A percentile compares a stretch with the other conserved stretches of the same genome.
Conservation (phyloP, 805 yeast species). For the Kodamaea nitidulidarum region DNA sequence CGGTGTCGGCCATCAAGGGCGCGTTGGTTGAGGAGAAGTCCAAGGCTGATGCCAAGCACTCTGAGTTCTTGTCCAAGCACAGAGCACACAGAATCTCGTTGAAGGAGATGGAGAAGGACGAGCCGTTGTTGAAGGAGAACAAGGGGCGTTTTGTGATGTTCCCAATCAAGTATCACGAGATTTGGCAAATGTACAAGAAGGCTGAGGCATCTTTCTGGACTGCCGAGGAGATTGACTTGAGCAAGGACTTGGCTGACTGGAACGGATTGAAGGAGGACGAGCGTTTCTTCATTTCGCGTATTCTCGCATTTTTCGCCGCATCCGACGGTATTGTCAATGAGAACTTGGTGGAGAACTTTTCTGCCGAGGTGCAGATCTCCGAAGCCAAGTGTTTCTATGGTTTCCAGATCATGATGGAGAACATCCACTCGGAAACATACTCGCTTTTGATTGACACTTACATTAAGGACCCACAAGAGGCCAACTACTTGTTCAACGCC, state of each 20-base stretch:
- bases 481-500: conserved; percentile 88
- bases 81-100: conserved; percentile 68
- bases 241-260: conserved; percentile 93
- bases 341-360: conserved; percentile 93
- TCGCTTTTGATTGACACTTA: conserved; percentile 91
- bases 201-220: conserved; percentile 99
- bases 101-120: conserved; percentile 76
- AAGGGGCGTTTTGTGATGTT: conserved; percentile 84
- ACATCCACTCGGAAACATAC: conserved; percentile 96
- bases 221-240: conserved; percentile 95
- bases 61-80: conserved; percentile 56
- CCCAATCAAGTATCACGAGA: conserved; percentile 95
- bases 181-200: conserved; percentile 98
- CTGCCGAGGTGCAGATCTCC: conserved; percentile 94
- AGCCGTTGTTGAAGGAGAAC: conserved; percentile 85
- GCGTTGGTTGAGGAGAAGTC: conserved; percentile 15
- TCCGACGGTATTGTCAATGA: conserved; percentile 98
- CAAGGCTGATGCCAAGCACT: conserved; percentile 36
- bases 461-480: conserved; percentile 93
- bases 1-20: conserved; percentile 17
- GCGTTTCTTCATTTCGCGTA: conserved; percentile 87
- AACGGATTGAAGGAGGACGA: conserved; percentile 88
- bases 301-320: conserved; percentile 96
- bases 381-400: conserved; percentile 99
- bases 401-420: conserved; percentile 99